Evolutionary conservation across 2,329 filamentous ascomycete genomes (phyloP).

Genomic region (Penicillium sp.): DNA sequence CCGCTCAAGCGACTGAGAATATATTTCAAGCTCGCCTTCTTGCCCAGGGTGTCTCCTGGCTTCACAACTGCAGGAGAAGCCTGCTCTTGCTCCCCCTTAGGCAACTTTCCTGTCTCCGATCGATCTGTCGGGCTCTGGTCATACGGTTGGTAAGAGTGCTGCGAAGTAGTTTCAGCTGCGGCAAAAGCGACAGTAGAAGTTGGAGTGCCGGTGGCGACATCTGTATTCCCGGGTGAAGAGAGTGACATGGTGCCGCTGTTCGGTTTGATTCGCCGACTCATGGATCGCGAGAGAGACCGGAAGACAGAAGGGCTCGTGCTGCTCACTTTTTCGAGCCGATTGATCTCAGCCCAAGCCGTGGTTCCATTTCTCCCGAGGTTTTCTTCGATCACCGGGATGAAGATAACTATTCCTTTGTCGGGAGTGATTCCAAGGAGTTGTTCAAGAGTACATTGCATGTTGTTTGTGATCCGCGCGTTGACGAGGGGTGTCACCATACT

Average conservation of each 20-base stretch:
- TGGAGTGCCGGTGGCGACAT: not conserved
- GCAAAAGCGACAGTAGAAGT: not conserved
- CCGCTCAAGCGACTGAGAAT: conserved; percentile 14
- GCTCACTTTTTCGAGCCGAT: conserved; percentile 51
- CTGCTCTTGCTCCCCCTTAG: not conserved
- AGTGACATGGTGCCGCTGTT: conserved; percentile 26
- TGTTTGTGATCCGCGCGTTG: conserved; percentile 75
- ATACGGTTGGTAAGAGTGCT: not conserved
- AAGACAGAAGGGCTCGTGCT: conserved; percentile 43
- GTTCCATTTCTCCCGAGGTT: conserved; percentile 67
- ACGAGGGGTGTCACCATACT: conserved; percentile 66
- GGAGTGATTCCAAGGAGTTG: conserved; percentile 64
- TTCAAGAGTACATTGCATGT: conserved; percentile 72
- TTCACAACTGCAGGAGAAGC: conserved; percentile 9
- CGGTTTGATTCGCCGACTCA: conserved; percentile 38
- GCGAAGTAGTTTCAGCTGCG: not conserved
- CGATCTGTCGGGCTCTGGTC: not conserved
- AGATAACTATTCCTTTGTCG: conserved; percentile 68
- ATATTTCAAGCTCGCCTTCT: conserved; percentile 14
- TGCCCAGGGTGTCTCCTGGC: conserved; percentile 15
- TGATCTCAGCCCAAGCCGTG: conserved; percentile 66
- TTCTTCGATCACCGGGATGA: conserved; percentile 65
- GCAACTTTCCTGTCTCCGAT: not conserved
- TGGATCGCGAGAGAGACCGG: conserved; percentile 37
- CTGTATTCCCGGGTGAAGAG: conserved; percentile 19